Evolutionary conservation across 2,329 filamentous ascomycete genomes (phyloP).

Genomic region (Fusarium sp.): DNA sequence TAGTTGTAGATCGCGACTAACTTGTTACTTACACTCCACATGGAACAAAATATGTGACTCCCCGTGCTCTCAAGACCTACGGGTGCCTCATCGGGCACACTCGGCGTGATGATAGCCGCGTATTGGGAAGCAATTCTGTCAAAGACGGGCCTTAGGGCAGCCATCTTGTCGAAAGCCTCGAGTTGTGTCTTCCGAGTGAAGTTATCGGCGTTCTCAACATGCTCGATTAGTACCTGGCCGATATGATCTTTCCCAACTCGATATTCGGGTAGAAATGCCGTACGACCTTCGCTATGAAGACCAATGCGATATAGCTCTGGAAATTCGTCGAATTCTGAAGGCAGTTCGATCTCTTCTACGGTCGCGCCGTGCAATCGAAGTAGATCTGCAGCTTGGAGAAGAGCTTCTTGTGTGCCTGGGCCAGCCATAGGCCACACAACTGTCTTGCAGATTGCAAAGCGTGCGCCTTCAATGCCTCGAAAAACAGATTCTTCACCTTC

Average conservation of each 20-base stretch:
- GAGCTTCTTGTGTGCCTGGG: conserved; percentile 59
- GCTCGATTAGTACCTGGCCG: conserved; percentile 59
- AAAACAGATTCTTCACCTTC: conserved; percentile 55
- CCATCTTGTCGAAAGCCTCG: conserved; percentile 66
- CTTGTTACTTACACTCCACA: conserved; percentile 64
- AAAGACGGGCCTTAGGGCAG: conserved; percentile 66
- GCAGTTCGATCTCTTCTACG: conserved; percentile 69
- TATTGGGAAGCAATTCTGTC: conserved; percentile 68
- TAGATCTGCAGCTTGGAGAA: conserved; percentile 57
- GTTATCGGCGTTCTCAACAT: conserved; percentile 65
- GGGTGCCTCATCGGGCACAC: conserved; percentile 71
- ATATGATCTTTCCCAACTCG: conserved; percentile 63
- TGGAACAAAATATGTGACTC: conserved; percentile 64
- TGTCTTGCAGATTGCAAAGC: conserved; percentile 69
- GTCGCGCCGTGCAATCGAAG: conserved; percentile 63
- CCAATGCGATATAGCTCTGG: conserved; percentile 67
- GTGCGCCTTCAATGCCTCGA: conserved; percentile 61
- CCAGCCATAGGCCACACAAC: conserved; percentile 66
- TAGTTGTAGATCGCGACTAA: neutral
- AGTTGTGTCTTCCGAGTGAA: conserved; percentile 64
- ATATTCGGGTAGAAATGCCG: conserved; percentile 69
- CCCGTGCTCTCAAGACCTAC: conserved; percentile 67
- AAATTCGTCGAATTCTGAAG: conserved; percentile 62
- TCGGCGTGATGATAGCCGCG: conserved; percentile 70
- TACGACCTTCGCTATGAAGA: conserved; percentile 66